phyloP scores from a whole-genome alignment of 2,329 filamentous ascomycete genomes.

The Pseudogymnoascus sp. region DNA sequence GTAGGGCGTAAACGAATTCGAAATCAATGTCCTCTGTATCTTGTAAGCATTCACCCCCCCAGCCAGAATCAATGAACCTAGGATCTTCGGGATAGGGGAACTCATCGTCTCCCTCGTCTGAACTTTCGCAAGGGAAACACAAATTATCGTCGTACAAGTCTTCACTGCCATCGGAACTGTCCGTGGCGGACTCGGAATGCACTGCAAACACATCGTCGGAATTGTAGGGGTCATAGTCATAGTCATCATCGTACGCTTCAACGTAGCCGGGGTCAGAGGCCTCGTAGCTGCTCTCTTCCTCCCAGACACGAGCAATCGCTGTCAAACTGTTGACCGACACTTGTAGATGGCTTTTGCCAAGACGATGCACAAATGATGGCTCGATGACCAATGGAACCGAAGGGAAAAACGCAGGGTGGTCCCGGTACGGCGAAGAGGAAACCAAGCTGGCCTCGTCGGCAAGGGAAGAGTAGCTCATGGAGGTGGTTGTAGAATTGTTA shows the following conservation, averaged over 20 bases:
- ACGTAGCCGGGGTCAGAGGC: neutral
- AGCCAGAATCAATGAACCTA: constrained; percentile 62
- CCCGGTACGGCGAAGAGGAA: neutral
- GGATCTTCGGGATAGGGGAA: constrained; percentile 43
- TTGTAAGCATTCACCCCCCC: constrained; percentile 79
- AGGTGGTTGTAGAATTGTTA: constrained; percentile 12
- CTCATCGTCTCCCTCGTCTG: constrained; percentile 54
- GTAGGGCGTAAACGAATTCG: constrained; percentile 96
- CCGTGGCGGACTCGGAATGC: constrained; percentile 18
- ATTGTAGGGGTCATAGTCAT: constrained; percentile 51
- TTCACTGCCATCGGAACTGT: constrained; percentile 22
- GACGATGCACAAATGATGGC: constrained; percentile 27
- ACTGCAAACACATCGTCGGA: constrained; percentile 26
- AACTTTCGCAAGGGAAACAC: constrained; percentile 38
- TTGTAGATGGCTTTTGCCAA: constrained; percentile 21
- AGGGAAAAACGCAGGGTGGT: neutral
- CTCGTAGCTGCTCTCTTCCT: neutral
- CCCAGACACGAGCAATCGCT: neutral
- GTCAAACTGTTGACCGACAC: constrained; percentile 5
- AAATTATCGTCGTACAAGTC: constrained; percentile 27
- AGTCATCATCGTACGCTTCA: constrained; percentile 21
- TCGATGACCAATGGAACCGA: constrained; percentile 22
- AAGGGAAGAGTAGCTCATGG: neutral
- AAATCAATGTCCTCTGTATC: constrained; percentile 98
- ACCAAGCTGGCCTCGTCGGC: neutral